Percentiles rank a stretch among this genome's conserved stretches.
These are phyloP conservation scores for Acanthamoeba castellanii DNA, from an alignment of 208 protist genomes.

Conservation along the genomic window DNA sequence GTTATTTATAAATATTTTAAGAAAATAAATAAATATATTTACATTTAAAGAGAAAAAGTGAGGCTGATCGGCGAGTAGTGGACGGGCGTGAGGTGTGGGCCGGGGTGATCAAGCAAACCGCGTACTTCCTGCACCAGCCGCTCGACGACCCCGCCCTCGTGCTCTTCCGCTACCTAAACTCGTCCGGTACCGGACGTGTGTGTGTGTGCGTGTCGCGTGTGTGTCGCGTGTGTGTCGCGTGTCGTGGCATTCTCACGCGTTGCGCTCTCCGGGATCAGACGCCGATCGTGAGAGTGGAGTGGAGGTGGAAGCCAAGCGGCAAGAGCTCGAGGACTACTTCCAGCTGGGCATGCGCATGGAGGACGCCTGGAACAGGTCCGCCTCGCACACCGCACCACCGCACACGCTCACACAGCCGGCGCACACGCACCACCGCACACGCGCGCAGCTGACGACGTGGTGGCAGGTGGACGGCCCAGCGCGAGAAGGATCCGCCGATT, in stretches of 20 bases:
- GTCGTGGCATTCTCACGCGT: no score
- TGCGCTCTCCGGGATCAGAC: no score
- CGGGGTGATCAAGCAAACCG: constrained; percentile 16
- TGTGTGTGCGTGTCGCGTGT: not conserved
- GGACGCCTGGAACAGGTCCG: not conserved
- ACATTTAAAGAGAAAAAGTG: no score
- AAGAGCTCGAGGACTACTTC: constrained; percentile 80
- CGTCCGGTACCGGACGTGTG: not conserved
- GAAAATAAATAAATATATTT: no score
- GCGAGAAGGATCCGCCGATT: not conserved
- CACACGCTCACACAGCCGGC: not conserved
- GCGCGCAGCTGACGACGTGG: not conserved
- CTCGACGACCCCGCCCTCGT: not conserved
- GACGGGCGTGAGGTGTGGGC: not conserved
- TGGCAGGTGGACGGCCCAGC: not conserved
- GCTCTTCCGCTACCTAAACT: not conserved
- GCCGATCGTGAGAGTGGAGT: not conserved
- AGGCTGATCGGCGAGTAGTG: not conserved
- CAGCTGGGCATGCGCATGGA: constrained; percentile 76
- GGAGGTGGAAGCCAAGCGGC: not conserved
- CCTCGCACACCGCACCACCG: not conserved
- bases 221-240: not conserved
- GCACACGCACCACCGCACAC: not conserved
- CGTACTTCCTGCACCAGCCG: constrained; percentile 20
- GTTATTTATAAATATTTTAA: no score